phyloP scores from a whole-genome alignment of 1,284 basidiomycete genomes.

The Papiliotrema flavescens region DNA sequence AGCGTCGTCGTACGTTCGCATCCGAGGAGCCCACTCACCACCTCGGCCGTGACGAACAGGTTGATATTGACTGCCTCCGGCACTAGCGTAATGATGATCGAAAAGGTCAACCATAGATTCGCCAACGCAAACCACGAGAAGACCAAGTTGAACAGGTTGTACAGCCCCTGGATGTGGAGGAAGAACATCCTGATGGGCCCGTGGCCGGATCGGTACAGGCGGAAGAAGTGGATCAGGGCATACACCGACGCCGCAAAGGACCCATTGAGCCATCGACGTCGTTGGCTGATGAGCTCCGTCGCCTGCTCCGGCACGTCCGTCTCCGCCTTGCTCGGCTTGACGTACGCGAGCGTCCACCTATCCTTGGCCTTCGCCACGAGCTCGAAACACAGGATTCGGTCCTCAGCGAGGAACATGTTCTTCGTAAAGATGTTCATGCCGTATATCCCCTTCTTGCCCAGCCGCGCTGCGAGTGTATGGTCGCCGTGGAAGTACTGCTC shows the following conservation, averaged over 20 bases:
- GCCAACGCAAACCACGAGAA: slow-evolving; percentile 92
- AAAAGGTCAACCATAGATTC: slow-evolving; percentile 93
- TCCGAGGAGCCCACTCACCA: slow-evolving; percentile 54
- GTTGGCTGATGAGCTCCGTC: slow-evolving; percentile 87
- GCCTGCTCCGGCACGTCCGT: slow-evolving; percentile 62
- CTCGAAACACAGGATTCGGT: slow-evolving; percentile 95
- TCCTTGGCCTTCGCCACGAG: slow-evolving; percentile 85
- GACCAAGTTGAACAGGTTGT: slow-evolving; percentile 60
- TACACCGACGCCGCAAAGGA: slow-evolving; percentile 96
- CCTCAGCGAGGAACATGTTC: slow-evolving; percentile 83
- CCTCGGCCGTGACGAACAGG: slow-evolving; percentile 63
- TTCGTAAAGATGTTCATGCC: slow-evolving; percentile 96
- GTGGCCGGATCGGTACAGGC: slow-evolving; percentile 79
- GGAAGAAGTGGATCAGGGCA: slow-evolving; percentile 89
- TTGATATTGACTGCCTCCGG: slow-evolving; percentile 56
- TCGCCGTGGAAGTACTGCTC: slow-evolving; percentile 99
- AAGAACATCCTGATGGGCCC: slow-evolving; percentile 81
- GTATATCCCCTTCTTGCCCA: slow-evolving; percentile 90
- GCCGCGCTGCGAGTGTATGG: slow-evolving; percentile 84
- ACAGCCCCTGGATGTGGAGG: slow-evolving; percentile 84
- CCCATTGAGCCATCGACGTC: slow-evolving; percentile 92
- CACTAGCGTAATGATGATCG: slow-evolving; percentile 88
- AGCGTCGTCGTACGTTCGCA: background rate
- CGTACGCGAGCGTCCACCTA: slow-evolving; percentile 86
- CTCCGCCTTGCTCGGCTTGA: slow-evolving; percentile 92